Conservation (phyloP, 2,329 filamentous ascomycete species). For the Botrytis paeoniae region DNA sequence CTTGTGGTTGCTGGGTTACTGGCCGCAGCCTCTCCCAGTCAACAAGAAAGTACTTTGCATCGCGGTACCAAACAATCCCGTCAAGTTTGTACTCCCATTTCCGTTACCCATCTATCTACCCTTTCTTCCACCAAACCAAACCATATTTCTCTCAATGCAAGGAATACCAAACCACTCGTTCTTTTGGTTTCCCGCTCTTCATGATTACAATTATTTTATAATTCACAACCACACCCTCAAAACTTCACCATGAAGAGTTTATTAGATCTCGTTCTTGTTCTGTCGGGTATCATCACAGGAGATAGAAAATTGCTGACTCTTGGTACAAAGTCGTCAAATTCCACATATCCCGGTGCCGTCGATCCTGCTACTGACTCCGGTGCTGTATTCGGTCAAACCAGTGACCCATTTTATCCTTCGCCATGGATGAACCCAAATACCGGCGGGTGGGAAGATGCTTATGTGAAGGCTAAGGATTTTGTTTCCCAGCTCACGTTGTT, state of each 20-base stretch:
- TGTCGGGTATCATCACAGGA: background rate
- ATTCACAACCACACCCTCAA: background rate
- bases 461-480: conserved; percentile 63
- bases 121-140: background rate
- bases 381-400: conserved; percentile 14
- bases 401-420: conserved; percentile 19
- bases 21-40: conserved; percentile 1
- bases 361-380: background rate
- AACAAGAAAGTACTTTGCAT: conserved; percentile 2
- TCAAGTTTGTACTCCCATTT: background rate
- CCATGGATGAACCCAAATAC: conserved; percentile 21
- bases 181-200: background rate
- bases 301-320: conserved; percentile 9
- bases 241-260: conserved; percentile 4
- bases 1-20: conserved; percentile 3
- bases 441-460: conserved; percentile 63
- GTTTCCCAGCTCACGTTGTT: conserved; percentile 74
- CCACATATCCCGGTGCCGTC: conserved; percentile 14
- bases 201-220: conserved; percentile 1
- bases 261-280: conserved; percentile 12
- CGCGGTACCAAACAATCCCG: conserved; percentile 4
- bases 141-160: background rate
- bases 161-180: background rate
- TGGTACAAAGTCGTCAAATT: background rate
- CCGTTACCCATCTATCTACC: background rate